Conservation (phyloP, 2,329 filamentous ascomycete species). For the Verticillium tricorpus region DNA sequence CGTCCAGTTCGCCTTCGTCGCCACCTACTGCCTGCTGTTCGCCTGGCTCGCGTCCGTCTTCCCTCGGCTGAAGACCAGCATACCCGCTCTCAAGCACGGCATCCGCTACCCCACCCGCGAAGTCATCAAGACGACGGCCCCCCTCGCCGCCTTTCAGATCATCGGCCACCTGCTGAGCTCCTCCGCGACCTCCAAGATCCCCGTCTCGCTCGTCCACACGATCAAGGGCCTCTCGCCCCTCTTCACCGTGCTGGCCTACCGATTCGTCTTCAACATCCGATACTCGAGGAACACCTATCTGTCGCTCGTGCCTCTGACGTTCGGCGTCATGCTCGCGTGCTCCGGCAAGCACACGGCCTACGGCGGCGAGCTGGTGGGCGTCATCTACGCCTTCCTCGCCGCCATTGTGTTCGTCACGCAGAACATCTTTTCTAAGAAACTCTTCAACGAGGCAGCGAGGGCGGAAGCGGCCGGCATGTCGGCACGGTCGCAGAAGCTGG, state of each 20-base stretch:
- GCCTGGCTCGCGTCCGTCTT: conserved; percentile 71
- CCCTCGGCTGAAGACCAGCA: conserved; percentile 61
- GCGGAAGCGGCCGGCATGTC: conserved; percentile 68
- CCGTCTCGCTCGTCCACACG: conserved; percentile 94
- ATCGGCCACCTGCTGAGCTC: conserved; percentile 91
- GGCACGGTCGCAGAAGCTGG: conserved; percentile 71
- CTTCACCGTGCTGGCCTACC: conserved; percentile 92
- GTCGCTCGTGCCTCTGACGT: conserved; percentile 82
- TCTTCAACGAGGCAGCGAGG: conserved; percentile 90
- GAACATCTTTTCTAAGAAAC: conserved; percentile 96
- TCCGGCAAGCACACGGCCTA: conserved; percentile 71
- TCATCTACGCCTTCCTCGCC: conserved; percentile 82
- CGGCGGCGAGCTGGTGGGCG: conserved; percentile 83
- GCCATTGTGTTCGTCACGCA: conserved; percentile 95
- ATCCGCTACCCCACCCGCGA: conserved; percentile 77
- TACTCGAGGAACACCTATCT: conserved; percentile 86
- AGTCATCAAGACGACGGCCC: conserved; percentile 82
- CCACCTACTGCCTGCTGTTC: conserved; percentile 77
- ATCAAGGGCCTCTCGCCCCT: conserved; percentile 96
- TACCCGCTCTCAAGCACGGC: conserved; percentile 79
- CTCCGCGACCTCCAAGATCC: conserved; percentile 89
- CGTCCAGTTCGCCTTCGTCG: conserved; percentile 90
- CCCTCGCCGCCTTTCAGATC: conserved; percentile 88
- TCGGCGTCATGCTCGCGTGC: conserved; percentile 95
- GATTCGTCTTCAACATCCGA: conserved; percentile 79